These are phyloP conservation scores for Capsella rubella DNA, from an alignment of 441 rosid species.

Conservation along the genomic window DNA sequence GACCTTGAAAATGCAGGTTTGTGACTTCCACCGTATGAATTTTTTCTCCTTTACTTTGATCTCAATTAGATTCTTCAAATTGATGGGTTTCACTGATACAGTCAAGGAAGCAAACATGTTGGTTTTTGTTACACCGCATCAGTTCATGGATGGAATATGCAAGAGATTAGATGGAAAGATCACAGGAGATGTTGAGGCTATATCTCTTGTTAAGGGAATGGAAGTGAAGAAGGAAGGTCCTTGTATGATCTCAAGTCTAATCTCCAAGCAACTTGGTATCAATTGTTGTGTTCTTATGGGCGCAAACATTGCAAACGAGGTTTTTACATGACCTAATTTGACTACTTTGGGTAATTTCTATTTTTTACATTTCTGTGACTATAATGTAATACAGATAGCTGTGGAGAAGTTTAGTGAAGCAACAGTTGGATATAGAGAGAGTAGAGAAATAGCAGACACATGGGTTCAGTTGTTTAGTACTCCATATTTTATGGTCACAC, in stretches of 20 bases:
- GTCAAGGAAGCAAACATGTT: constrained; percentile 90
- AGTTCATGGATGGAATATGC: constrained; percentile 92
- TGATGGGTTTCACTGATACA: constrained; percentile 43
- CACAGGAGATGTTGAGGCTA: constrained; percentile 69
- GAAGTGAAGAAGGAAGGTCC: constrained; percentile 97
- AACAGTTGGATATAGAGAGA: constrained; percentile 82
- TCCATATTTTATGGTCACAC: constrained; percentile 84
- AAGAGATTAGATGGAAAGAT: constrained; percentile 79
- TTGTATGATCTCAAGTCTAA: constrained; percentile 88
- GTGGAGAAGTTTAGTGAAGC: constrained; percentile 97
- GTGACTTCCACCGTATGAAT: not conserved
- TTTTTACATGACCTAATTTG: constrained; percentile 22
- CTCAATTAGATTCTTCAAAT: not conserved
- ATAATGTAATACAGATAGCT: constrained; percentile 64
- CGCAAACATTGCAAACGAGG: constrained; percentile 98
- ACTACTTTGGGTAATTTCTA: not conserved
- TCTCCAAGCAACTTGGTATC: constrained; percentile 73
- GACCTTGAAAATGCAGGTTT: constrained; percentile 85
- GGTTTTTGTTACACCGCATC: constrained; percentile 97
- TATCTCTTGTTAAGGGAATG: constrained; percentile 97
- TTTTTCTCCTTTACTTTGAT: not conserved
- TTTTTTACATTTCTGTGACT: constrained; percentile 28
- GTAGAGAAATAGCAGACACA: constrained; percentile 69
- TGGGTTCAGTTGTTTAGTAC: constrained; percentile 92
- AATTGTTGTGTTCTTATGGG: constrained; percentile 96